Base-by-base conservation (phyloP, 306 rosid genomes). In the Vigna angularis region DNA sequence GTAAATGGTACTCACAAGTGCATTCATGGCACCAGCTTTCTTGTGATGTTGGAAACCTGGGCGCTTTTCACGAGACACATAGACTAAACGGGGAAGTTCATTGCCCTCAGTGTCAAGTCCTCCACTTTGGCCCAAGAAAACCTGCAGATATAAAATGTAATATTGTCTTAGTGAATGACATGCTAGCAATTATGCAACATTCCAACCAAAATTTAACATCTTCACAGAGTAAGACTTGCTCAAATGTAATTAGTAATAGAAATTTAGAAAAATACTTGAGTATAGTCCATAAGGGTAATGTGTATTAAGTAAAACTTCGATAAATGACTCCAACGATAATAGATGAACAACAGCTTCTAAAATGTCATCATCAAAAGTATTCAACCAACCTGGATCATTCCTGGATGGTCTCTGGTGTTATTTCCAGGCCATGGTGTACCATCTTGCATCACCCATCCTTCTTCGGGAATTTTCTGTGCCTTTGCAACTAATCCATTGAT, bases 361-460 rank as follows among this genome's bases (percentile, higher is more conserved):
- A 67, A 34, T 51, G 83, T 36, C 17, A 58, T 53, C 73, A 47
- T 24, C n/a, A 53, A 17, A 18, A 64, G 24, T 76, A 57, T 30
- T 79, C 66, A 51, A 30, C 62, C 50, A 66, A 94, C 98, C 92
- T 95, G 98, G 61, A 95, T 95, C 98, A 95, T 95, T 85, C 98
- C 98, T 0, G 98, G 98, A 91, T 95, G 98, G 82, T 95, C 98
- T 88, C 97, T 90, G n/a, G 87, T 87, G 79, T 95, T 95, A 85
- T 95, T 95, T 84, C 98, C 98, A 13, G 98, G 98, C 98, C 98
- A 95, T 9, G 98, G 98, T 0, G 98, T 95, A 71, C 98, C 97
- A 76, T 95, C 98, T 88, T 95, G 98, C 98, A 95, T 92, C 72
- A 86, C 88, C 98, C 98, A 95, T 49, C 98, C 98, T 81, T 92